A percentile compares a stretch with the other conserved stretches of the same genome.
phyloP scores from a whole-genome alignment of 2,329 filamentous ascomycete species.

The Nannizziopsis barbatae region DNA sequence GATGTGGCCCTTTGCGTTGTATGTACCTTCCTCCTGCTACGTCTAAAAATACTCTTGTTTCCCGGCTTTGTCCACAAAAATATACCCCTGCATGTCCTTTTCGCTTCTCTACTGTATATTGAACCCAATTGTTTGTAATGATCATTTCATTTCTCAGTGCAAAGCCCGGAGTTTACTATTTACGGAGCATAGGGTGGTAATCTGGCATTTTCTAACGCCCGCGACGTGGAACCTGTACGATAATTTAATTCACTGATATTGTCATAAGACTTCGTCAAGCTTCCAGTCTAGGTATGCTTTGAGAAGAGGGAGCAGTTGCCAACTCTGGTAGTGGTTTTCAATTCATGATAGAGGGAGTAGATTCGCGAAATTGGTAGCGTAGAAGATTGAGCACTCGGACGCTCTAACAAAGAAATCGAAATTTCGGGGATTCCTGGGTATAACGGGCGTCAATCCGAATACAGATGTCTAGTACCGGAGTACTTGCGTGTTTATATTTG shows the following conservation, averaged over 20 bases:
- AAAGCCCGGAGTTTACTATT: background rate
- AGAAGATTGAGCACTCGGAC: too few species aligned
- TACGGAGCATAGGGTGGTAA: background rate
- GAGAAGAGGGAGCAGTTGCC: too few species aligned
- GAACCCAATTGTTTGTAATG: background rate
- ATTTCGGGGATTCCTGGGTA: too few species aligned
- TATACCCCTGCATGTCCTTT: constrained; percentile 2
- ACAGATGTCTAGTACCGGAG: too few species aligned
- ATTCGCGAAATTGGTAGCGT: too few species aligned
- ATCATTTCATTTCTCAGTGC: background rate
- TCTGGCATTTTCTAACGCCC: background rate
- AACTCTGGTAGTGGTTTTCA: too few species aligned
- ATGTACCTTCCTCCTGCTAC: background rate
- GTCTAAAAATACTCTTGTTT: background rate
- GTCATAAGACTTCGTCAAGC: too few species aligned
- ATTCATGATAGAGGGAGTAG: too few species aligned
- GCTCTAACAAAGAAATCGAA: too few species aligned
- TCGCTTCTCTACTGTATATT: background rate
- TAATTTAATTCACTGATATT: background rate
- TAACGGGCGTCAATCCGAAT: too few species aligned
- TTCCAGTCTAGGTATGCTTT: too few species aligned
- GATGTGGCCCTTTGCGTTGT: constrained; percentile 7
- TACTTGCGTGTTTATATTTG: too few species aligned
- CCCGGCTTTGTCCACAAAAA: background rate
- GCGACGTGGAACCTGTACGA: constrained; percentile 1